Evolutionary conservation across 2,329 filamentous ascomycete genomes (phyloP).

Genomic region (Stromatinia cepivora): DNA sequence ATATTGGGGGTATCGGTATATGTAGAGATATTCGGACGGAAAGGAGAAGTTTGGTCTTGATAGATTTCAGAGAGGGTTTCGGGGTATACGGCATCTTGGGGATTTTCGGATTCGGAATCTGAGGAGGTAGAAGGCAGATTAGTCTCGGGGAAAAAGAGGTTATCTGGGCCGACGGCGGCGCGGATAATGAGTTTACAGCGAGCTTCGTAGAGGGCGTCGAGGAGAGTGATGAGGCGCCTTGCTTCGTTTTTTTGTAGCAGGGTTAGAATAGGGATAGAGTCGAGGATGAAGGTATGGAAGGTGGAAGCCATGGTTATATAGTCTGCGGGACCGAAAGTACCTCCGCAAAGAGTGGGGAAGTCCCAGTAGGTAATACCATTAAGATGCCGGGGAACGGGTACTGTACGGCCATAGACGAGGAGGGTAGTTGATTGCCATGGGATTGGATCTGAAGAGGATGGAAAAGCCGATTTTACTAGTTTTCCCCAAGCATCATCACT

Average conservation of each 20-base stretch:
- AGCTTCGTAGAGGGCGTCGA: conserved; percentile 81
- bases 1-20: conserved; percentile 50
- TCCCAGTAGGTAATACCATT: conserved; percentile 63
- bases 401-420: conserved; percentile 62
- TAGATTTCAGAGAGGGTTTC: conserved; percentile 73
- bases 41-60: conserved; percentile 74
- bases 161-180: conserved; percentile 67
- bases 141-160: conserved; percentile 73
- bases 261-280: conserved; percentile 66
- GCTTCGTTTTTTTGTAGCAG: conserved; percentile 77
- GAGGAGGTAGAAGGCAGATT: conserved; percentile 25
- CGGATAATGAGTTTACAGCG: conserved; percentile 72
- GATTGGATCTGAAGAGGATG: conserved; percentile 33
- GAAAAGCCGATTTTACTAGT: conserved; percentile 31
- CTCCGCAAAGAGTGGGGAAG: conserved; percentile 66
- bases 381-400: conserved; percentile 59
- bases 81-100: conserved; percentile 57
- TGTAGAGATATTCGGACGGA: conserved; percentile 74
- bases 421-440: conserved; percentile 50
- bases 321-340: conserved; percentile 72
- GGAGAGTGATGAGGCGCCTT: conserved; percentile 73
- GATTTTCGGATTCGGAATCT: conserved; percentile 40
- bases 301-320: conserved; percentile 79
- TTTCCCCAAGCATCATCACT: conserved; percentile 34
- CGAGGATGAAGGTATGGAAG: conserved; percentile 76